Conservation (phyloP, 345 rosid species). For the Moringa oleifera region DNA sequence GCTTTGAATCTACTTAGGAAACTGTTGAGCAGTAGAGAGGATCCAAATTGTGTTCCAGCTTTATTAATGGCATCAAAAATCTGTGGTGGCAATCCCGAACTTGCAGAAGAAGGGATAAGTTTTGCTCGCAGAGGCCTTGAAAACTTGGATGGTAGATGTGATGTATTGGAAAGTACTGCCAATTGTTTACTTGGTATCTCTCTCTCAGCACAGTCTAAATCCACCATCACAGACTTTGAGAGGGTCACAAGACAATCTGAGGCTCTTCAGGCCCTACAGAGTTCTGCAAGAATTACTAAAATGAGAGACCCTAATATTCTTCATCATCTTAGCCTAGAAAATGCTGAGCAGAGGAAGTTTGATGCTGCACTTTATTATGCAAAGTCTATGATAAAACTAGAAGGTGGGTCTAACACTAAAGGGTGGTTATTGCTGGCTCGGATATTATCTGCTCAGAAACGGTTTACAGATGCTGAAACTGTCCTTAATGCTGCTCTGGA, state of each 20-base stretch:
- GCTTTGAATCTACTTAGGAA: constrained; percentile 65
- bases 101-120: constrained; percentile 55
- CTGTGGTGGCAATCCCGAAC: constrained; percentile 40
- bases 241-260: constrained; percentile 41
- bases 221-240: constrained; percentile 40
- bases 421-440: constrained; percentile 76
- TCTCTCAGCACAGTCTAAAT: constrained; percentile 50
- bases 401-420: constrained; percentile 47
- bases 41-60: constrained; percentile 46
- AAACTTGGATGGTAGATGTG: constrained; percentile 36
- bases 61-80: constrained; percentile 66
- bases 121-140: constrained; percentile 54
- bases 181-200: constrained; percentile 50
- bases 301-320: constrained; percentile 44
- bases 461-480: constrained; percentile 51
- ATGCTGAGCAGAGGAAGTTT: constrained; percentile 77
- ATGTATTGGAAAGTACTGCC: constrained; percentile 40
- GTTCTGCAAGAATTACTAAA: constrained; percentile 40
- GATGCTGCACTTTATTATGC: constrained; percentile 51
- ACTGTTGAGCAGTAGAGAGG: constrained; percentile 40
- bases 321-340: constrained; percentile 57
- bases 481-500: constrained; percentile 57
- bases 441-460: constrained; percentile 68
- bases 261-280: constrained; percentile 54
- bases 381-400: constrained; percentile 41